Evolutionary conservation across 805 yeast genomes (phyloP).

Genomic region (Myxozyma lipomycoides): DNA sequence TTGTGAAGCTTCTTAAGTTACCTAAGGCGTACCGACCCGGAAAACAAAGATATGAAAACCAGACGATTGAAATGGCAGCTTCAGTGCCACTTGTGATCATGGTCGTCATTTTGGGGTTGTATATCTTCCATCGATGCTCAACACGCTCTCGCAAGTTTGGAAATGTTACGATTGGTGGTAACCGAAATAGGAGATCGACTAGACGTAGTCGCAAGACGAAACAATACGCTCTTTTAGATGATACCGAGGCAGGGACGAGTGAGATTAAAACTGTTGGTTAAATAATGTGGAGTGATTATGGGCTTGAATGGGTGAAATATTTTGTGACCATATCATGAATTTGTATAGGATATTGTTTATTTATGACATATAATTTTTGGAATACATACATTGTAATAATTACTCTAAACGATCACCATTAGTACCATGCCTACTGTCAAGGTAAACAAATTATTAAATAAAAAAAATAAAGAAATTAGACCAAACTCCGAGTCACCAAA

Average conservation of each 20-base stretch:
- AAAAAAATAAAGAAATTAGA: no score
- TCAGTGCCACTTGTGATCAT: slow-evolving; percentile 24
- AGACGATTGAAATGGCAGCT: slow-evolving; percentile 25
- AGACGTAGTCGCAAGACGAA: slow-evolving; percentile 1
- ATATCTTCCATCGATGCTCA: slow-evolving; percentile 25
- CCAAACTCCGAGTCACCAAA: no score
- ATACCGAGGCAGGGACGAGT: slow-evolving; percentile 2
- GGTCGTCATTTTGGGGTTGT: slow-evolving; percentile 13
- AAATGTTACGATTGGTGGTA: slow-evolving; percentile 19
- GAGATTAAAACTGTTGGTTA: not conserved
- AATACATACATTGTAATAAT: no score
- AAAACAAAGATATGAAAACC: slow-evolving; percentile 24
- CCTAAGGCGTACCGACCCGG: slow-evolving; percentile 17
- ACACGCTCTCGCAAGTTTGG: slow-evolving; percentile 19
- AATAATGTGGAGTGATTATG: no score
- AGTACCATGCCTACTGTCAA: no score
- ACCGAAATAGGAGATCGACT: slow-evolving; percentile 4
- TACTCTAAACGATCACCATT: no score
- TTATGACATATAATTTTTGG: no score
- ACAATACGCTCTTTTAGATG: not conserved
- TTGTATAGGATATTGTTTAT: no score
- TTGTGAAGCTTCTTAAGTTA: slow-evolving; percentile 19
- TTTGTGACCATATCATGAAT: no score
- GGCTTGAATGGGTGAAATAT: no score
- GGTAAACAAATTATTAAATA: no score